Evolutionary conservation across 345 rosid genomes (phyloP).

Genomic region (Lagerstroemia speciosa): DNA sequence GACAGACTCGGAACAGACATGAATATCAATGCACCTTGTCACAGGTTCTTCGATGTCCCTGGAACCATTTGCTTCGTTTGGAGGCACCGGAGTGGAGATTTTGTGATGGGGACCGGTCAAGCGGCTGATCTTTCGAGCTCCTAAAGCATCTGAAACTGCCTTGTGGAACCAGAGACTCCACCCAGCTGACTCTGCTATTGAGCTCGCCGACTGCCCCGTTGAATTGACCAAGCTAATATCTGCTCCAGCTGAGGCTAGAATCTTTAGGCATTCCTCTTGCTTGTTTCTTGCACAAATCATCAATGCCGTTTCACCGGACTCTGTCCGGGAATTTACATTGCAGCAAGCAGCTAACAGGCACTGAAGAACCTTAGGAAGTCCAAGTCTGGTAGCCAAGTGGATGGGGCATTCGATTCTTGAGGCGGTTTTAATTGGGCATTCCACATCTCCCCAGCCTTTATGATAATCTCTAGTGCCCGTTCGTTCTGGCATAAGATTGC

Average conservation of each 20-base stretch:
- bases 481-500: slow-evolving; percentile 52
- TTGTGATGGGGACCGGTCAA: slow-evolving; percentile 26
- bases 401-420: slow-evolving; percentile 28
- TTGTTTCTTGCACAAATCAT: slow-evolving; percentile 43
- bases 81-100: slow-evolving; percentile 32
- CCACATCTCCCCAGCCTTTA: slow-evolving; percentile 35
- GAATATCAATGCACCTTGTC: slow-evolving; percentile 8
- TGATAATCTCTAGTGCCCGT: slow-evolving; percentile 35
- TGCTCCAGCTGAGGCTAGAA: slow-evolving; percentile 38
- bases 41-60: slow-evolving; percentile 31
- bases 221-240: slow-evolving; percentile 40
- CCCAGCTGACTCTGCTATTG: slow-evolving; percentile 24
- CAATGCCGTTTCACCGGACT: slow-evolving; percentile 45
- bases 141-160: slow-evolving; percentile 30
- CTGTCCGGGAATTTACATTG: slow-evolving; percentile 39
- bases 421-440: slow-evolving; percentile 25
- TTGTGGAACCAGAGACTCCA: slow-evolving; percentile 44
- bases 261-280: slow-evolving; percentile 34
- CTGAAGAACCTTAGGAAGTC: slow-evolving; percentile 26
- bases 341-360: slow-evolving; percentile 31
- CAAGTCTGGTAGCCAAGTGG: slow-evolving; percentile 46
- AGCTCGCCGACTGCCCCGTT: slow-evolving; percentile 27
- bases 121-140: slow-evolving; percentile 25
- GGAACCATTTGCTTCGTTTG: slow-evolving; percentile 24
- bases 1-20: slow-evolving; percentile 45